A percentile compares a stretch with the other conserved stretches of the same genome.
Conservation (phyloP, 2,329 filamentous ascomycete species). For the Alternaria ventricosa region DNA sequence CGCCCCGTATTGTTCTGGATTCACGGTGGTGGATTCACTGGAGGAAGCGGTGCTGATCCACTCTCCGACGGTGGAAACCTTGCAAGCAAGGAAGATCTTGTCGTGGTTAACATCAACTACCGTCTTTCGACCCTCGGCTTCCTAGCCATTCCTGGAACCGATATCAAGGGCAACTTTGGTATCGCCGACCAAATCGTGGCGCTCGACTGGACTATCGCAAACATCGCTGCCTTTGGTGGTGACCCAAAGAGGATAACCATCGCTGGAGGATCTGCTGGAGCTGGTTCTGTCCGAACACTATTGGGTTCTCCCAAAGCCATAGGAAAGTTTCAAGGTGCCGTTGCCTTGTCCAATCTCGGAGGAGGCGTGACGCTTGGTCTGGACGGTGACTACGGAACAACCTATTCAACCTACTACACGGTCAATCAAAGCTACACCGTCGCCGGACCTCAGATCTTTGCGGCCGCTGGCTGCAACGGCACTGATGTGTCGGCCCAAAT, state of each 20-base stretch:
- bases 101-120: slow-evolving; percentile 67
- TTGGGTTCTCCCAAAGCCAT: slow-evolving; percentile 59
- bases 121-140: slow-evolving; percentile 65
- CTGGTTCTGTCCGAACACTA: slow-evolving; percentile 63
- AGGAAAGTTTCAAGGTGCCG: slow-evolving; percentile 55
- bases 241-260: slow-evolving; percentile 57
- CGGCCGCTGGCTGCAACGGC: slow-evolving; percentile 59
- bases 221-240: slow-evolving; percentile 57
- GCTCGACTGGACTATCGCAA: slow-evolving; percentile 55
- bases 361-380: slow-evolving; percentile 64
- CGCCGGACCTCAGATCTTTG: slow-evolving; percentile 60
- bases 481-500: slow-evolving; percentile 56
- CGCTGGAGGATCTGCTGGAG: slow-evolving; percentile 59
- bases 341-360: slow-evolving; percentile 61
- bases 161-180: slow-evolving; percentile 62
- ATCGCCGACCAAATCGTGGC: slow-evolving; percentile 61
- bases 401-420: slow-evolving; percentile 66
- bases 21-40: slow-evolving; percentile 64
- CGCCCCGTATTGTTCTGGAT: slow-evolving; percentile 61
- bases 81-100: slow-evolving; percentile 64
- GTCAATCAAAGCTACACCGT: slow-evolving; percentile 59
- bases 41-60: slow-evolving; percentile 50
- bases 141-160: slow-evolving; percentile 62
- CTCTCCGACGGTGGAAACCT: slow-evolving; percentile 62
- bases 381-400: slow-evolving; percentile 62